Base-by-base conservation (phyloP, 495 filamentous ascomycete genomes). In the Xylaria grammica region DNA sequence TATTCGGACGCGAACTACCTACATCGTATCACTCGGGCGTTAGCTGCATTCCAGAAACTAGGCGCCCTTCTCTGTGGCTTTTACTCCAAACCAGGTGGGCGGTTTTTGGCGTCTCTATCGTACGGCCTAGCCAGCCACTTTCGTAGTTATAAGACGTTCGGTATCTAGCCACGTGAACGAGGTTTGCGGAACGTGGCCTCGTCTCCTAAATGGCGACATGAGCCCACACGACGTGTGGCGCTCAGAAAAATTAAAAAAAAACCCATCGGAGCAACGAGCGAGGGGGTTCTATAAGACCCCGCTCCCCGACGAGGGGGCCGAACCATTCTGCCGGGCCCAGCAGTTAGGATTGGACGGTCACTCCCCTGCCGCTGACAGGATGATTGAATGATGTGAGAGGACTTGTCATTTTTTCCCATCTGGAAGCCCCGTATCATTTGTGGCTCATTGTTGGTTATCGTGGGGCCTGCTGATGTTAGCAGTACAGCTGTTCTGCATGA, bases 251-350 rank as follows among this genome's bases (percentile, higher is more conserved):
- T 36, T 36, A 11, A 11, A 36, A 36, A 5, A 11, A 11, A 36
- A n/a, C 27, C 20, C 30, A 29, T 30, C 53, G 7, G 20, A 56
- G 34, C 22, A 56, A 36, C n/a, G 20, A 53, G 30, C 9, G 52
- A 26, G 34, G 34, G 30, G 32, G 5, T 30, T 32, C 19, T 44
- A 30, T 19, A 27, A 27, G 34, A 19, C 34, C 34, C 29, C 26
- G 42, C 10, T 48, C 11, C 42, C 44, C 34, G 42, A 42, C 56
- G 56, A 29, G 6, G 29, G 29, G 9, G 45, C 3, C 42, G 56
- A 59, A 59, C 56, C 56, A 36, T 19, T 48, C 56, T 48, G 56
- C 56, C 29, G 56, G 56, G 42, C 42, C 56, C 29, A 30, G 29
- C 29, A 40, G 24, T 36, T 32, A 42, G 19, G 42, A 58, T 58